phyloP scores from a whole-genome alignment of 83 land plant genomes.

The Picea mariana region DNA sequence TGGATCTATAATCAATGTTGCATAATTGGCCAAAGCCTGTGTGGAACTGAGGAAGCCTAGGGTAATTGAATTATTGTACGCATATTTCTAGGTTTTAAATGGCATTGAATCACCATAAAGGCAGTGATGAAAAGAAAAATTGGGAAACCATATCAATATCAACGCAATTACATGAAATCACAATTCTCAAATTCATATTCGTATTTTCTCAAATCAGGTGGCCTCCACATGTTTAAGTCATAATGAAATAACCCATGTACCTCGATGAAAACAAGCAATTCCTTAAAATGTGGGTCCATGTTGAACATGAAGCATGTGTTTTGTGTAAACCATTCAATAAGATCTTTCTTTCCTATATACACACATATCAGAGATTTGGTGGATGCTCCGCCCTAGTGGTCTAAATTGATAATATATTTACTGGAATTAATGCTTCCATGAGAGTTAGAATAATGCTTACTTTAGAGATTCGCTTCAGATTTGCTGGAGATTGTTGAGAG shows the following conservation, averaged over 20 bases:
- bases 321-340: too few relatives aligned
- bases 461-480: too few relatives aligned
- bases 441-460: too few relatives aligned
- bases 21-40: constrained; percentile 12
- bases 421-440: too few relatives aligned
- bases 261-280: constrained; percentile 79
- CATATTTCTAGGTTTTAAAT: too few relatives aligned
- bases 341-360: too few relatives aligned
- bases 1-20: constrained; percentile 23
- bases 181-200: too few relatives aligned
- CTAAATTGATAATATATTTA: constrained; percentile 8
- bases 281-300: constrained; percentile 74
- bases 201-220: too few relatives aligned
- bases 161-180: background rate
- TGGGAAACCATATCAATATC: background rate
- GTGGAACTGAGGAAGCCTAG: constrained; percentile 50
- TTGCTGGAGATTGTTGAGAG: too few relatives aligned
- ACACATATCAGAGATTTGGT: too few relatives aligned
- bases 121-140: constrained; percentile 51
- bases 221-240: background rate
- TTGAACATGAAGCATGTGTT: too few relatives aligned
- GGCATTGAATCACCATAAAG: constrained; percentile 9
- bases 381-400: too few relatives aligned
- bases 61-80: constrained; percentile 16
- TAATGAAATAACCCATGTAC: constrained; percentile 20